phyloP scores from a whole-genome alignment of 73 alveolate genomes.

The Tetrahymena borealis region DNA sequence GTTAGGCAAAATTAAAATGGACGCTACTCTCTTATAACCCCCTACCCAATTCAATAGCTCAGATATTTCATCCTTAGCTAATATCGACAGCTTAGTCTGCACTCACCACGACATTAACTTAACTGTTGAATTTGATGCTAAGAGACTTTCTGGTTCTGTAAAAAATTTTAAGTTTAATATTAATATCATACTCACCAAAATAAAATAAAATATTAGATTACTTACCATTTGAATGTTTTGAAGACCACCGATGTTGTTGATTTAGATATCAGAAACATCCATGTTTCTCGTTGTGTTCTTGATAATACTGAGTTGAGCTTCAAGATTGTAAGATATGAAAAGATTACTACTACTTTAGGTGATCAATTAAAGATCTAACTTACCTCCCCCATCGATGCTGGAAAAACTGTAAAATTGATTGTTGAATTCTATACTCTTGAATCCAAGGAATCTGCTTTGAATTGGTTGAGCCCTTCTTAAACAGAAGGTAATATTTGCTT shows the following conservation, averaged over 20 bases:
- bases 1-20: background rate
- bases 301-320: background rate
- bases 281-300: background rate
- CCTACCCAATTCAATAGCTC: background rate
- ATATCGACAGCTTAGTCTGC: background rate
- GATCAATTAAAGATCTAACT: conserved; percentile 13
- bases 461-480: conserved; percentile 22
- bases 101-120: background rate
- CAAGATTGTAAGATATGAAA: background rate
- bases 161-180: background rate
- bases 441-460: conserved; percentile 11
- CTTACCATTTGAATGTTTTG: background rate
- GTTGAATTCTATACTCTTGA: conserved; percentile 9
- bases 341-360: conserved; percentile 8
- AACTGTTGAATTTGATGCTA: background rate
- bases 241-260: background rate
- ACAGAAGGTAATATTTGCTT: conserved; percentile 12
- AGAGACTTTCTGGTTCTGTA: background rate
- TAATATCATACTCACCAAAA: too few relatives aligned
- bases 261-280: background rate
- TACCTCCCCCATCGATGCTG: background rate
- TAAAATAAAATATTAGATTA: background rate
- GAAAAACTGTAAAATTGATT: background rate
- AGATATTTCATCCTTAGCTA: background rate
- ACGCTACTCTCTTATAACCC: background rate